A percentile compares a stretch with the other conserved stretches of the same genome.
Conservation (phyloP, 1,284 basidiomycete genomes). For the Cryptococcus amylolentus region DNA sequence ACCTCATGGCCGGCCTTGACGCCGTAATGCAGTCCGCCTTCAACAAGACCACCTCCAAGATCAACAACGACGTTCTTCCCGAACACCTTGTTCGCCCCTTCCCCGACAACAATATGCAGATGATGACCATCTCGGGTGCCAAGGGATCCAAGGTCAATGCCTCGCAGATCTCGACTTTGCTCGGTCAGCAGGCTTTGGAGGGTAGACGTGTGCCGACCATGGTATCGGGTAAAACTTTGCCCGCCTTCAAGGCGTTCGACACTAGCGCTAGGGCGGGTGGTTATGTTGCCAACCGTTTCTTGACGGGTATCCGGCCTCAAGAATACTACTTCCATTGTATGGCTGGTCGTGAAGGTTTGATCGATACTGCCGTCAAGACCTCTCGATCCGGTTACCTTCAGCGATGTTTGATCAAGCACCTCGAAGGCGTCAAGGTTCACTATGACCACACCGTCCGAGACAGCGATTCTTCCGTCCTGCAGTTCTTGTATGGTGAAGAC, state of each 20-base stretch:
- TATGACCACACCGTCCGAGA: conserved; percentile 99
- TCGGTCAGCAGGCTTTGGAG: conserved; percentile 97
- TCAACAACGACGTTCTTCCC: conserved; percentile 87
- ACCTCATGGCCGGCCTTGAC: conserved; percentile 94
- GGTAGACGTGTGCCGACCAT: conserved; percentile 98
- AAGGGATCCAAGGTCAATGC: conserved; percentile 98
- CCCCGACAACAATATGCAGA: conserved; percentile 99
- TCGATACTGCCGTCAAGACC: conserved; percentile 99
- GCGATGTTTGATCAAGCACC: conserved; percentile 96
- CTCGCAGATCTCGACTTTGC: conserved; percentile 92
- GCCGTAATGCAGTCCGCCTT: conserved; percentile 85
- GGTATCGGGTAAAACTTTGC: conserved; percentile 97
- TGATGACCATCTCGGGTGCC: conserved; percentile 97
- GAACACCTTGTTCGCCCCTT: conserved; percentile 83
- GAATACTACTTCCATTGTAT: conserved; percentile 99
- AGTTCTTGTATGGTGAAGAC: conserved; percentile 97
- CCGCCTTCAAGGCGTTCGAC: conserved; percentile 95
- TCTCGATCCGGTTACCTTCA: conserved; percentile 98
- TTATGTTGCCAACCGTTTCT: conserved; percentile 99
- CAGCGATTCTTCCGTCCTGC: conserved; percentile 86
- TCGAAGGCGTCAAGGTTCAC: conserved; percentile 93
- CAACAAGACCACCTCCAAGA: conserved; percentile 84
- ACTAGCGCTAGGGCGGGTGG: conserved; percentile 96
- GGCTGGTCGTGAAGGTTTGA: conserved; percentile 98
- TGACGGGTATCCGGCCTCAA: conserved; percentile 96